Base-by-base conservation (phyloP, 306 rosid species). In the Canavalia gladiata region DNA sequence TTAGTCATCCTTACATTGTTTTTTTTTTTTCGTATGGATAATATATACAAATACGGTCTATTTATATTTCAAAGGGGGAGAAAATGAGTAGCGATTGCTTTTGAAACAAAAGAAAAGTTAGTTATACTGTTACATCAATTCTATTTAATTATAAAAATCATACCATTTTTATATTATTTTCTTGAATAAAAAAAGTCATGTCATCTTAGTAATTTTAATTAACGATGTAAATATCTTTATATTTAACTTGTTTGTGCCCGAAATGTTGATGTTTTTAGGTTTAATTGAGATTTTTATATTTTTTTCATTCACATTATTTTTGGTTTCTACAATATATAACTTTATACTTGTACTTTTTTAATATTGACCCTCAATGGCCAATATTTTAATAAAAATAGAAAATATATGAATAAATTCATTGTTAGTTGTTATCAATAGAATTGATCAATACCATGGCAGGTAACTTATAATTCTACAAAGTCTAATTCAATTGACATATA, bases 101-200 rank as follows among this genome's bases (percentile, higher is more conserved):
- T 8, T 0, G 34, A 60, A 10, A 4, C 25, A 60, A 60, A 33
- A 33, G 4, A 33, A 60, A 4, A 8, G 67, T 62, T 33, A 12
- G 68, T 34, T 62, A 12, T 34, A 34, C 7, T 37, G 70, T 64
- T 64, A 37, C 49, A 64, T 64, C 70, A 64, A 33, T 37, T 35
- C 37, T 63, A 63, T 63, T 12, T 37, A 63, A 18, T 18, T 18
- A 18, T 35, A 63, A 11, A 63, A 12, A 46, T 37, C 69, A 12
- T 6, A 6, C 13, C 69, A n/a, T 63, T 35, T 63, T 18, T 63
- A 33, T 60, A 34, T 57, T 34, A 57, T 30, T 57, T 57, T 56
- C 62, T 18, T 25, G 2, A 25, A 56, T 54, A 1, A 54, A 54
- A 4, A 54, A 1, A 30, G 37, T 18, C 5, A 6, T 30, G 4